Evolutionary conservation across 306 rosid species (phyloP).

Genomic region (Clitoria ternatea): DNA sequence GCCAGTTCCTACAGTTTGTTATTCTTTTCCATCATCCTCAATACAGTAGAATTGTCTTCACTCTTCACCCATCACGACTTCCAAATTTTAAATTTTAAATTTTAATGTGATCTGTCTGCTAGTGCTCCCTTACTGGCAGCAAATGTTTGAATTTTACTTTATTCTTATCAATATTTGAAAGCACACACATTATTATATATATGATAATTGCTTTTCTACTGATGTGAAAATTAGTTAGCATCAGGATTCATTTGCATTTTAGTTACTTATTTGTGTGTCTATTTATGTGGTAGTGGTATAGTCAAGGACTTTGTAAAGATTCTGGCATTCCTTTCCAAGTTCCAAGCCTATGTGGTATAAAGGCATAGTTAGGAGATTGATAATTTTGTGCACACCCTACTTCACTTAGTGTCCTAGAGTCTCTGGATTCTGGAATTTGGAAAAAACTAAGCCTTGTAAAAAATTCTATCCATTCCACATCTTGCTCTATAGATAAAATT

Average conservation of each 20-base stretch:
- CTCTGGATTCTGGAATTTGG: not conserved
- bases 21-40: slow-evolving; percentile 1
- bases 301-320: not conserved
- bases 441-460: slow-evolving; percentile 8
- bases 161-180: slow-evolving; percentile 3
- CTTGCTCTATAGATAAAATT: not conserved
- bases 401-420: not conserved
- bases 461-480: not conserved
- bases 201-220: not conserved
- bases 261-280: slow-evolving; percentile 8
- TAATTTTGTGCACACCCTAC: not conserved
- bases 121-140: not conserved
- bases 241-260: not conserved
- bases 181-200: slow-evolving; percentile 3
- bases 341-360: not conserved
- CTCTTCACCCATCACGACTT: not conserved
- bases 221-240: not conserved
- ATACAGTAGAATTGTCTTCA: not conserved
- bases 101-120: not conserved
- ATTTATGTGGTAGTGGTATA: slow-evolving; percentile 12
- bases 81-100: slow-evolving; percentile 21
- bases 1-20: slow-evolving; percentile 12
- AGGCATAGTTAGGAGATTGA: not conserved
- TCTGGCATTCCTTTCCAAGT: slow-evolving; percentile 15
- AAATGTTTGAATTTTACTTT: not conserved